phyloP scores from a whole-genome alignment of 2,329 filamentous ascomycete genomes.

The Aspergillus pseudonomiae region DNA sequence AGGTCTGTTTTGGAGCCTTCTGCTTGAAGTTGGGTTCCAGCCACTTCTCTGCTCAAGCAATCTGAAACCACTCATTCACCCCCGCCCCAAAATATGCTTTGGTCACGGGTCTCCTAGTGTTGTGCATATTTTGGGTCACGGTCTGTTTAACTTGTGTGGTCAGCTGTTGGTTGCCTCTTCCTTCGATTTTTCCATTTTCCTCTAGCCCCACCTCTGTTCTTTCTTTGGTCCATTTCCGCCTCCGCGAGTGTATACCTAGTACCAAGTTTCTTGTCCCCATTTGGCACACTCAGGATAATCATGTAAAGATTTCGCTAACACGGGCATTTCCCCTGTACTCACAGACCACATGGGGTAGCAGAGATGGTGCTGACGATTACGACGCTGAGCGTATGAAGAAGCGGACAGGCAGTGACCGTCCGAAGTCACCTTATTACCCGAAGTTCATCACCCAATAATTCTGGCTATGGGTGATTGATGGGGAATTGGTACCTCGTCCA shows the following conservation, averaged over 20 bases:
- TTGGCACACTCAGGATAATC: neutral
- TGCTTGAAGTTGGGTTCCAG: conserved; percentile 10
- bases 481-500: neutral
- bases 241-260: neutral
- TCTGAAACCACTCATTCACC: neutral
- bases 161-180: conserved; percentile 8
- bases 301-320: conserved; percentile 8
- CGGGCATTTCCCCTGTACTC: conserved; percentile 1
- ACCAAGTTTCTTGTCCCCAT: neutral
- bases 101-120: conserved; percentile 5
- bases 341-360: conserved; percentile 93
- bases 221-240: neutral
- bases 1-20: conserved; percentile 7
- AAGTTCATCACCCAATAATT: conserved; percentile 34
- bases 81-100: conserved; percentile 7
- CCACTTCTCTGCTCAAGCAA: conserved; percentile 1
- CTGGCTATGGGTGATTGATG: neutral
- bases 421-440: conserved; percentile 37
- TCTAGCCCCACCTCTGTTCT: neutral
- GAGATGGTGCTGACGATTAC: conserved; percentile 86
- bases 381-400: conserved; percentile 69
- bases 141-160: conserved; percentile 3
- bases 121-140: neutral
- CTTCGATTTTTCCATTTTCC: neutral
- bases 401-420: conserved; percentile 39